These are phyloP conservation scores for Polytrichum formosum DNA, from an alignment of 225 moss, liverwort and hornwort species.

Conservation along the genomic window DNA sequence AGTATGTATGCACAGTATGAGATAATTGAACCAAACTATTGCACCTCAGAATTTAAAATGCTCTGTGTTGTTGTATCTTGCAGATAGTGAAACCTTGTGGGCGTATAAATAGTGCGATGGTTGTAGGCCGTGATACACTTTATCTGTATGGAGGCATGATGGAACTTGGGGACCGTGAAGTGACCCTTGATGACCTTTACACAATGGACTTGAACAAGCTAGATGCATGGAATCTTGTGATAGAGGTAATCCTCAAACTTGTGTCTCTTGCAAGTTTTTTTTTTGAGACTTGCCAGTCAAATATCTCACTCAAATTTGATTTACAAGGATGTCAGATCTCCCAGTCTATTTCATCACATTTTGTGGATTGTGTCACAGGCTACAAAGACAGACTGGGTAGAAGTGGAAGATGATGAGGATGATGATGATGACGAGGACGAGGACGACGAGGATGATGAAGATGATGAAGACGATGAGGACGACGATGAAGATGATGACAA, in stretches of 20 bases:
- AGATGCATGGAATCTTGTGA: slow-evolving; percentile 78
- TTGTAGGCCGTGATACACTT: slow-evolving; percentile 73
- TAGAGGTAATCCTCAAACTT: slow-evolving; percentile 41
- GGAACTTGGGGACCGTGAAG: slow-evolving; percentile 84
- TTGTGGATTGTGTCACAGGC: slow-evolving; percentile 24
- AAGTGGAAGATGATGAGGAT: slow-evolving; percentile 67
- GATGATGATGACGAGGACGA: slow-evolving; percentile 58
- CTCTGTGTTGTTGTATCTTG: slow-evolving; percentile 17
- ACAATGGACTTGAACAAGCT: slow-evolving; percentile 82
- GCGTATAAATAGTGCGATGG: slow-evolving; percentile 75
- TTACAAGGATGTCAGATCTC: no score
- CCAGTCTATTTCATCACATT: no score
- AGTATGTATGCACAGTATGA: no score
- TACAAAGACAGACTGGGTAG: slow-evolving; percentile 78
- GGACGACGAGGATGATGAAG: slow-evolving; percentile 48
- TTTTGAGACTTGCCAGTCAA: neutral
- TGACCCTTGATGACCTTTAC: slow-evolving; percentile 82
- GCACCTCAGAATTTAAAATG: slow-evolving; percentile 12
- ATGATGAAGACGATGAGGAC: slow-evolving; percentile 45
- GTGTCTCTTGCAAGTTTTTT: neutral
- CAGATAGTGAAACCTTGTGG: slow-evolving; percentile 78
- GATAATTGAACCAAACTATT: slow-evolving; percentile 1
- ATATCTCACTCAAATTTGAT: no score
- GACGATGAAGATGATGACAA: slow-evolving; percentile 51
- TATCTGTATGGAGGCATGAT: slow-evolving; percentile 83